Conservation (phyloP, 371 early-diverging fungal genomes). For the Mortierella sp. region DNA sequence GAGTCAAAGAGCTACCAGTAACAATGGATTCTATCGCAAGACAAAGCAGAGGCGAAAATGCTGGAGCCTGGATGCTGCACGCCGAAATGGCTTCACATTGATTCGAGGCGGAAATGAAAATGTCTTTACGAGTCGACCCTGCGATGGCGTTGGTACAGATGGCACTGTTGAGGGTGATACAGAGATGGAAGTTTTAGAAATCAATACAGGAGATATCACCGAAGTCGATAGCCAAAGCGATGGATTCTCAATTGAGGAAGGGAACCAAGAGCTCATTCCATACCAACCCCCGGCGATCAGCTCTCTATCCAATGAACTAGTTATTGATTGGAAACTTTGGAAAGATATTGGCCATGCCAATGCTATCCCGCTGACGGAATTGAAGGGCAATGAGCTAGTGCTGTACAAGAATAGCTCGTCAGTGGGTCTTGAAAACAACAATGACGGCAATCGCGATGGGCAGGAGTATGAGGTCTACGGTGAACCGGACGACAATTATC, state of each 20-base stretch:
- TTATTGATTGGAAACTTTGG: slow-evolving; percentile 6
- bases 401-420: slow-evolving; percentile 19
- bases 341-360: background rate
- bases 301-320: background rate
- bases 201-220: background rate
- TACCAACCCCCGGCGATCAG: slow-evolving; percentile 9
- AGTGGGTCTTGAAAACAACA: background rate
- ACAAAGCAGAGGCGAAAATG: background rate
- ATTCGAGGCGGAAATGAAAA: background rate
- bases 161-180: background rate
- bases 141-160: background rate
- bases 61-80: slow-evolving; percentile 5
- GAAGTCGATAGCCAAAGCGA: background rate
- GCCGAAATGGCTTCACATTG: background rate
- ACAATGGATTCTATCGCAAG: background rate
- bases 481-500: background rate
- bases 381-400: slow-evolving; percentile 35
- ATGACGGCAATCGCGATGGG: background rate
- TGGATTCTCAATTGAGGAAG: background rate
- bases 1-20: background rate
- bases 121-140: background rate
- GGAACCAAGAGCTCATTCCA: slow-evolving; percentile 7
- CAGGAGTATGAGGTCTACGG: background rate
- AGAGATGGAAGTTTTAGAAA: background rate
- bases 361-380: background rate